Evolutionary conservation across 768 basidiomycete genomes (phyloP), one percentile per base, ranked within the genome.

Genomic region (Agaricus sinodeliciosus): DNA sequence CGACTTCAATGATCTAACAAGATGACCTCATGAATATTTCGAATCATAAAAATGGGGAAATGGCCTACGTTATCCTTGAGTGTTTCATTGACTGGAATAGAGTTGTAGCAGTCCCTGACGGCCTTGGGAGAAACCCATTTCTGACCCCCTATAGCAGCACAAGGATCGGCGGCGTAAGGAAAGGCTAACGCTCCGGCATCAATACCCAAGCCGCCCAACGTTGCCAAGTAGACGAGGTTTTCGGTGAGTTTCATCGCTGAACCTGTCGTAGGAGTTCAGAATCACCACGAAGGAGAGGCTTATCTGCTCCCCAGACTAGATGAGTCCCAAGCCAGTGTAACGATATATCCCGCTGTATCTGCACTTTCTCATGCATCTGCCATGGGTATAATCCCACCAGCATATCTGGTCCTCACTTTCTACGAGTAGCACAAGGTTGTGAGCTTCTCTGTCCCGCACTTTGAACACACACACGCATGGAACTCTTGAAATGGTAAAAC

Each of bases 121-220:
- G 74, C 76, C 42, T 62, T 61, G 0, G 82, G 81, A 9, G 77
- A 63, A 31, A 77, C 78, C 79, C 80, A 82, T 65, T 75, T 79
- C 63, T 79, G 64, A 49, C 78, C 78, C 48, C 72, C 78, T 51
- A 83, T 78, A 7, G 60, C 67, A 40, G 78, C 74, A 58, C 81
- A 83, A 1, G 79, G 77, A 58, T 82, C 80, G 11, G 49, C 34
- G n/a, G 55, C 43, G 0, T 57, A 52, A 34, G 52, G 16, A 25
- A 48, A 31, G 19, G 35, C 43, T 16, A 42, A 52, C 18, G 48
- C 41, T 45, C 51, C 31, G 19, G 25, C 52, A 11, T 16, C 39
- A 47, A 36, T 15, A 11, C 45, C 31, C 27, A 48, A 15, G 3
- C 35, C 52, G n/a, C 47, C 11, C 28, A 47, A 26, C 27, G 40